phyloP scores from a whole-genome alignment of 371 early-diverging fungal genomes.

The Mortierella sp. region DNA sequence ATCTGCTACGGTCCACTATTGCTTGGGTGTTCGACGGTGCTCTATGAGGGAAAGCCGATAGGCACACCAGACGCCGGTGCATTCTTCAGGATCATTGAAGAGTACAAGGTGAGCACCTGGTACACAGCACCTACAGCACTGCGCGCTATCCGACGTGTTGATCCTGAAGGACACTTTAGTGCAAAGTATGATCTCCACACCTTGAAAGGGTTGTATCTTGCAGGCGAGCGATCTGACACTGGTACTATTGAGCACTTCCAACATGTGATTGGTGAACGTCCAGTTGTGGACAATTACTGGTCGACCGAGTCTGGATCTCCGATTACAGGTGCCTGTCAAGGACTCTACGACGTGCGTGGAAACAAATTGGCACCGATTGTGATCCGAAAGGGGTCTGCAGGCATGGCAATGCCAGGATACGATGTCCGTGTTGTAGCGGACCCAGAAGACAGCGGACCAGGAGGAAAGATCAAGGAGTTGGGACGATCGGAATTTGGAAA shows the following conservation, averaged over 20 bases:
- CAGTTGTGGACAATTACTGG: constrained; percentile 92
- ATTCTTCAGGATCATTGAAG: constrained; percentile 84
- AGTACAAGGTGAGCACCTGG: constrained; percentile 81
- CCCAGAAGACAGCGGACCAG: constrained; percentile 39
- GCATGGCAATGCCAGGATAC: constrained; percentile 80
- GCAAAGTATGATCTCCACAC: constrained; percentile 68
- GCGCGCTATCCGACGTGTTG: constrained; percentile 86
- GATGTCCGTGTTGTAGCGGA: constrained; percentile 69
- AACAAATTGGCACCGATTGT: constrained; percentile 46
- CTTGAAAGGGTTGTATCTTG: constrained; percentile 83
- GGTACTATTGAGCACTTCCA: constrained; percentile 80
- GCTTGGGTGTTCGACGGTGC: constrained; percentile 85
- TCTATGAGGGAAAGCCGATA: constrained; percentile 92
- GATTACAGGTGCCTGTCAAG: constrained; percentile 78
- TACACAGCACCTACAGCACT: constrained; percentile 96
- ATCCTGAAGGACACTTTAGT: constrained; percentile 69
- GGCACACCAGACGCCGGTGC: constrained; percentile 85
- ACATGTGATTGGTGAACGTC: constrained; percentile 63
- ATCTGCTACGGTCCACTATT: constrained; percentile 93
- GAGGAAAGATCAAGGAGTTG: constrained; percentile 40
- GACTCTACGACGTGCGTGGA: constrained; percentile 56
- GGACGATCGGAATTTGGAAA: constrained; percentile 74
- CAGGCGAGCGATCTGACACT: constrained; percentile 92
- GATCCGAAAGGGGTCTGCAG: constrained; percentile 48
- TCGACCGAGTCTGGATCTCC: constrained; percentile 94